Conservation (phyloP, 768 basidiomycete genomes). For the Xanthoconium stramineum region DNA sequence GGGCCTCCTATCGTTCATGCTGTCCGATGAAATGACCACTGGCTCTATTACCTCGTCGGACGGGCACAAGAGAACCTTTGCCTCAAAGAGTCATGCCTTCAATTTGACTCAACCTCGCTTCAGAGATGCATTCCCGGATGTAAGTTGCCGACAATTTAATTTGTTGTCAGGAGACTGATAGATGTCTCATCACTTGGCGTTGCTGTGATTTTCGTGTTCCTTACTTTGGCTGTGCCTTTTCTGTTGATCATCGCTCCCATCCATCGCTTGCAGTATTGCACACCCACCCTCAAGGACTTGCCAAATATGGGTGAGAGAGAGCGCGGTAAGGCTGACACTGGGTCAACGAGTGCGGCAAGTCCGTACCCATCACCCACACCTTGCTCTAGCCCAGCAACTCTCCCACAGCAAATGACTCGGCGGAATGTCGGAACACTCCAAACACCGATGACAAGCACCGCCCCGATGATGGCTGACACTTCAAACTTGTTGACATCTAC, state of each 20-base stretch:
- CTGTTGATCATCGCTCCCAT: constrained; percentile 19
- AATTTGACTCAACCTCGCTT: constrained; percentile 80
- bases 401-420: constrained; percentile 18
- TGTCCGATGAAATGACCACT: constrained; percentile 95
- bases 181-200: constrained; percentile 13
- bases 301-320: constrained; percentile 94
- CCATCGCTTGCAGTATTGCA: constrained; percentile 57
- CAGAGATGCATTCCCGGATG: constrained; percentile 85
- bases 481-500: constrained; percentile 21
- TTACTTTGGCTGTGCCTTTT: constrained; percentile 12
- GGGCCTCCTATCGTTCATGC: constrained; percentile 91
- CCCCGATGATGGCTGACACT: constrained; percentile 13
- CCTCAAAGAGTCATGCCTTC: constrained; percentile 79
- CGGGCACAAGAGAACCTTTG: constrained; percentile 73
- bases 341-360: constrained; percentile 22
- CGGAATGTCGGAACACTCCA: constrained; percentile 22
- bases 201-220: constrained; percentile 19
- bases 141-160: constrained; percentile 39
- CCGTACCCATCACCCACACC: constrained; percentile 13
- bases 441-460: constrained; percentile 12
- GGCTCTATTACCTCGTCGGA: constrained; percentile 83
- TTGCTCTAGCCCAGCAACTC: constrained; percentile 22
- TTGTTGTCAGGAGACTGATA: constrained; percentile 22
- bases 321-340: constrained; percentile 45
- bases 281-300: constrained; percentile 60